Percentiles rank a stretch among this genome's conserved stretches.
Evolutionary conservation across 169 alveolate genomes (phyloP).

Genomic region (Babesia ovata): DNA sequence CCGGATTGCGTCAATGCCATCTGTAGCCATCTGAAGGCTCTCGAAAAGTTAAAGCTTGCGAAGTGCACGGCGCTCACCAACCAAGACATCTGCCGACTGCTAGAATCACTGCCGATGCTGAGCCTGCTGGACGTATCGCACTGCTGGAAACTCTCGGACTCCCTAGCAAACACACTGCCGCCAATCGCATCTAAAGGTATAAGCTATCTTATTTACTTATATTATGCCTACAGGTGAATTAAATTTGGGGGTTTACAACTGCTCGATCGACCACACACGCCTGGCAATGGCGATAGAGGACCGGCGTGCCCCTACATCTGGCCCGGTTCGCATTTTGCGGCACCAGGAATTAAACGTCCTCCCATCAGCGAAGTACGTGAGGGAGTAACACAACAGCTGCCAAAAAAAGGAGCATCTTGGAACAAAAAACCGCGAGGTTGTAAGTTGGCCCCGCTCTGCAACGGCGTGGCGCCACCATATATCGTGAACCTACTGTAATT

Average conservation of each 20-base stretch:
- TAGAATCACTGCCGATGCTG: conserved; percentile 31
- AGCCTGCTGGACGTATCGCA: conserved; percentile 64
- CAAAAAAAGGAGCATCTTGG: not conserved
- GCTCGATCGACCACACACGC: conserved; percentile 50
- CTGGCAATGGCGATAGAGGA: conserved; percentile 11
- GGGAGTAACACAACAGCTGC: not conserved
- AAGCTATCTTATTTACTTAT: not conserved
- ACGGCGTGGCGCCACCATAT: too few relatives aligned
- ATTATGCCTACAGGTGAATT: conserved; percentile 6
- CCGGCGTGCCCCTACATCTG: not conserved
- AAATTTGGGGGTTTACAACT: conserved; percentile 46
- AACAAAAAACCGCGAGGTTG: not conserved
- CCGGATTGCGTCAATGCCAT: conserved; percentile 27
- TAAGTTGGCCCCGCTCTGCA: not conserved
- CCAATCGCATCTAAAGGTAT: conserved; percentile 27
- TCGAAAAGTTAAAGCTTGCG: conserved; percentile 49
- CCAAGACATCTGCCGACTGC: conserved; percentile 13
- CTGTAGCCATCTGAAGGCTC: conserved; percentile 19
- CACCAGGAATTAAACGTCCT: conserved; percentile 18
- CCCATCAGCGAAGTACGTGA: not conserved
- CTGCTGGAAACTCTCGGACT: conserved; percentile 65
- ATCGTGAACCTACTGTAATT: conserved; percentile 22
- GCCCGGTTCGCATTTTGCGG: not conserved
- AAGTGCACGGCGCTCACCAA: conserved; percentile 49
- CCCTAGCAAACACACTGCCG: conserved; percentile 17